A percentile compares a stretch with the other conserved stretches of the same genome.
These are phyloP conservation scores for Stagonosporopsis vannaccii DNA, from an alignment of 2,329 filamentous ascomycete species.

Conservation along the genomic window DNA sequence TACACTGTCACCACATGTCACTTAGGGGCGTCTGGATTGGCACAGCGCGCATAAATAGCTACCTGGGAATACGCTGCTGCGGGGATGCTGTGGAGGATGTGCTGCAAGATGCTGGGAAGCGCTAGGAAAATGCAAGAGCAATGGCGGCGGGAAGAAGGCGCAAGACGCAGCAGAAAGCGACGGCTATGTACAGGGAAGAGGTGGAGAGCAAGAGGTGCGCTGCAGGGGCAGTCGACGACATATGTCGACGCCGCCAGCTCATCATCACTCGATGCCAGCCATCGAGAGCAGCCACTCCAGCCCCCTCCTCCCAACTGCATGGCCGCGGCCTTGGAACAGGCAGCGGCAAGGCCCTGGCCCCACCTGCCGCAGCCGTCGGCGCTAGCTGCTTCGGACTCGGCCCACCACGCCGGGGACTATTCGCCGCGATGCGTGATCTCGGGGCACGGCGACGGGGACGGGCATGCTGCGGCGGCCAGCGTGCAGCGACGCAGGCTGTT, in stretches of 20 bases:
- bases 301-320: not conserved
- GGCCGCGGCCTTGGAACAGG: not conserved
- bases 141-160: slow-evolving; percentile 14
- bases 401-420: not conserved
- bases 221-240: slow-evolving; percentile 16
- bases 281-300: slow-evolving; percentile 13
- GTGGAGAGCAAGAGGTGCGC: slow-evolving; percentile 9
- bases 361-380: slow-evolving; percentile 2
- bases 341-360: slow-evolving; percentile 5
- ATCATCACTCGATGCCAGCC: slow-evolving; percentile 22
- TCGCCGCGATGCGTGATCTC: slow-evolving; percentile 1
- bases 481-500: slow-evolving; percentile 1
- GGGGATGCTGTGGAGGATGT: slow-evolving; percentile 18
- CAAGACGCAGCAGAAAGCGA: not conserved
- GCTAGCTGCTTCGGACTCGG: not conserved
- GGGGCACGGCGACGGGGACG: no score
- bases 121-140: slow-evolving; percentile 13
- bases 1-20: slow-evolving; percentile 29
- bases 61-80: slow-evolving; percentile 27
- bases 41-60: slow-evolving; percentile 29
- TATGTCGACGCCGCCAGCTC: slow-evolving; percentile 29
- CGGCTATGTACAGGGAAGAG: slow-evolving; percentile 32
- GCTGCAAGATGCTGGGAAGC: slow-evolving; percentile 6
- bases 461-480: slow-evolving; percentile 1
- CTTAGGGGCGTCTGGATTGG: slow-evolving; percentile 25